Evolutionary conservation across 768 basidiomycete species (phyloP), one percentile per base, ranked within the genome.

Genomic region (Suillus plorans): DNA sequence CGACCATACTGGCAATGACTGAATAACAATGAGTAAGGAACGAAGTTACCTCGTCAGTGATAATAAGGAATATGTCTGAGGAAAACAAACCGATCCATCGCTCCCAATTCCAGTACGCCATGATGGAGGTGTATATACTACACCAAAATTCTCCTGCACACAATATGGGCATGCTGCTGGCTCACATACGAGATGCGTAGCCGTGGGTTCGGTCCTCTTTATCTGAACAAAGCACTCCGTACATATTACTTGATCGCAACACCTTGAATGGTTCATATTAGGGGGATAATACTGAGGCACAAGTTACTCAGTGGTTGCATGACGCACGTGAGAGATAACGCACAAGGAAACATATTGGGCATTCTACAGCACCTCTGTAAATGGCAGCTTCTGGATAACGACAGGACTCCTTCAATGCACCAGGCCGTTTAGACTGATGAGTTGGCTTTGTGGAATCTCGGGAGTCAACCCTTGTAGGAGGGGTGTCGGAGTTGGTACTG

Each of bases 191-290:
- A 98, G 83, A 78, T 99, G 96, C 0, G 95, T 98, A 8, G 94
- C 84, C 0, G 95, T 97, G 7, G 97, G 95, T 67, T 99, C 97
- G 42, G 86, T 87, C 62, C 97, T 91, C 81, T 98, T 99, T 80
- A 99, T 99, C 79, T 98, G 97, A 25, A 98, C 95, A 73, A 99
- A 99, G 75, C 97, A 99, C 78, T 99, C 97, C 44, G 97, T 98
- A 75, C 97, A 99, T 67, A 99, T 97, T 25, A 93, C 90, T 70
- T 99, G 97, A 82, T 97, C 96, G 76, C 97, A 99, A 76, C 97
- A 99, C 73, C 97, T 86, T 45, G 97, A 98, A 71, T 89, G 90
- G 74, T 99, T 98, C 78, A 98, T 97, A 78, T 98, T 97, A 55
- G 91, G 85, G 28, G 97, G 97, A 73, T 98, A 99, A 77, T 97